Percentiles rank a stretch among this genome's conserved stretches.
These are phyloP conservation scores for Cryoendolithus antarcticus DNA, from an alignment of 2,329 filamentous ascomycete species.

Conservation along the genomic window DNA sequence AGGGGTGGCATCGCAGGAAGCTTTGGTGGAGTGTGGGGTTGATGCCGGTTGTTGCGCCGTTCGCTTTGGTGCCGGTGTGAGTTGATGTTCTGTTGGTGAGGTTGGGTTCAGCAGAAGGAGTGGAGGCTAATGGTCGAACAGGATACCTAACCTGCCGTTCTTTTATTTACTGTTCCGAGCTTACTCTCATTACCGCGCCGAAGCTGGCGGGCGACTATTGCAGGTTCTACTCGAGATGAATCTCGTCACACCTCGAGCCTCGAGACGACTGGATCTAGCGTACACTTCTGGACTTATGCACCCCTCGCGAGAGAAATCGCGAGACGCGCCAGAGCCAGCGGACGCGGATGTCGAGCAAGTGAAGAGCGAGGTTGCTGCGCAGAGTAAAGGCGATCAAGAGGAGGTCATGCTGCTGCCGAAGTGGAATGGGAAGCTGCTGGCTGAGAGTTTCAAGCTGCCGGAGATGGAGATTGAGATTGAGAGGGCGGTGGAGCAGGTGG, in stretches of 20 bases:
- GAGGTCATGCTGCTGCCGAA: constrained; percentile 38
- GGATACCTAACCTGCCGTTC: constrained; percentile 86
- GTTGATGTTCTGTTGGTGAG: constrained; percentile 23
- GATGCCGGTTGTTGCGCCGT: constrained; percentile 74
- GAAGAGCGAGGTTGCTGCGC: constrained; percentile 27
- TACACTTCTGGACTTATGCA: constrained; percentile 48
- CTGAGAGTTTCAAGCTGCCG: constrained; percentile 35
- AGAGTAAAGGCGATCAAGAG: constrained; percentile 28
- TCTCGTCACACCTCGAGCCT: constrained; percentile 54
- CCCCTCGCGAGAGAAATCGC: constrained; percentile 27
- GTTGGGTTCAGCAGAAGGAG: no score
- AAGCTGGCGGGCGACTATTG: constrained; percentile 73
- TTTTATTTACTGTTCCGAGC: constrained; percentile 92
- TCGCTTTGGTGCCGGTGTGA: constrained; percentile 76
- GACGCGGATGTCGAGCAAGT: constrained; percentile 27
- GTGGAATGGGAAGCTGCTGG: constrained; percentile 40
- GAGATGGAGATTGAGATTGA: constrained; percentile 44
- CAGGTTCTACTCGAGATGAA: constrained; percentile 68
- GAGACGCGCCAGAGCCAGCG: constrained; percentile 26
- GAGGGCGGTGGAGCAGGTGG: constrained; percentile 39
- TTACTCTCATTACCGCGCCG: constrained; percentile 86
- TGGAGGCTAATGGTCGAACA: constrained; percentile 29
- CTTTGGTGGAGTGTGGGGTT: constrained; percentile 71
- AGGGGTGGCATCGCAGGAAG: constrained; percentile 61
- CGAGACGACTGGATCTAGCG: constrained; percentile 57